Percentiles rank a stretch among this genome's conserved stretches.
Conservation (phyloP, 2,329 filamentous ascomycete genomes). For the Xylaria polymorpha region DNA sequence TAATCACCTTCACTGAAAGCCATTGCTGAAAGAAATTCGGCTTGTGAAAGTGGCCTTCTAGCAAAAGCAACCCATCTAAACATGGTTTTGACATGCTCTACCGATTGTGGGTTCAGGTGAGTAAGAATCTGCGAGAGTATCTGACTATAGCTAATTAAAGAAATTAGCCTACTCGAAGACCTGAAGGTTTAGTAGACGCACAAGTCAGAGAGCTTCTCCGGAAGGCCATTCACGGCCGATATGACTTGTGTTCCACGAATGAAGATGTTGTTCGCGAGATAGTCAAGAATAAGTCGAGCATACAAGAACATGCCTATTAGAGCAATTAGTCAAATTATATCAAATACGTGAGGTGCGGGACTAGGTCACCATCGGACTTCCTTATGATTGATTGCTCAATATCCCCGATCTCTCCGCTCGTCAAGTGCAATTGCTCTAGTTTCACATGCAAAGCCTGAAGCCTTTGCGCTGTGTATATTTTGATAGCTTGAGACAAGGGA, state of each 20-base stretch:
- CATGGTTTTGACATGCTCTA: neutral
- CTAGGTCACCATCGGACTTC: conserved; percentile 11
- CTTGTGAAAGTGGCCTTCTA: conserved; percentile 2
- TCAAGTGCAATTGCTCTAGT: conserved; percentile 3
- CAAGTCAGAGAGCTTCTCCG: conserved; percentile 11
- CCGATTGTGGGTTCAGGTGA: conserved; percentile 1
- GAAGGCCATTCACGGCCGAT: neutral
- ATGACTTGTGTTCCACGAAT: neutral
- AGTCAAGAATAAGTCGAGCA: conserved; percentile 15
- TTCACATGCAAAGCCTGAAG: neutral
- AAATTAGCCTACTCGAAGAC: neutral
- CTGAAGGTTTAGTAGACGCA: neutral
- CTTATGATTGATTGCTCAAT: conserved; percentile 5
- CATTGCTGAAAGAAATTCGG: conserved; percentile 17
- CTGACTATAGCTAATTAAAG: neutral
- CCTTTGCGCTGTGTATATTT: conserved; percentile 8
- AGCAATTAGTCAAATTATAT: neutral
- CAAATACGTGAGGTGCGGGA: neutral
- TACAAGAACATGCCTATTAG: conserved; percentile 21
- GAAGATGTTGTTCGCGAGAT: conserved; percentile 17
- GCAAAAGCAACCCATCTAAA: conserved; percentile 14
- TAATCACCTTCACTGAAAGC: conserved; percentile 15
- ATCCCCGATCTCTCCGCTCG: neutral
- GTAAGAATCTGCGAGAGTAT: conserved; percentile 20
- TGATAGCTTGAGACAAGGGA: conserved; percentile 10